phyloP scores from a whole-genome alignment of 2,329 filamentous ascomycete species.

The Fusarium oligoseptatum region DNA sequence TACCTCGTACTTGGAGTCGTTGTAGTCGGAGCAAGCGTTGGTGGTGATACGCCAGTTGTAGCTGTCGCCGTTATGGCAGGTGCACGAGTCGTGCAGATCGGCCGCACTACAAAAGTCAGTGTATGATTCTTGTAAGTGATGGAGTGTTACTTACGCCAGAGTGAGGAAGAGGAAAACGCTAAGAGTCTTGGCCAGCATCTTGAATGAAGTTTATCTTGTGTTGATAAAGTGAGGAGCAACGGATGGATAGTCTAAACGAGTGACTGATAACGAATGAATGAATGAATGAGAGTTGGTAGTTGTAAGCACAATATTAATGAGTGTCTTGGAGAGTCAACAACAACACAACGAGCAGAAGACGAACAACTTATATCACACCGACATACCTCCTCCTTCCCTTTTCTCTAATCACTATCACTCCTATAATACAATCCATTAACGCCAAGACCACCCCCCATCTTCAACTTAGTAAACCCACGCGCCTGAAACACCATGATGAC shows the following conservation, averaged over 20 bases:
- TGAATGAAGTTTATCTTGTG: not conserved
- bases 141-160: conserved; percentile 23
- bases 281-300: conserved; percentile 17
- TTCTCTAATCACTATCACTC: not conserved
- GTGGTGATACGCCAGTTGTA: conserved; percentile 40
- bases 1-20: conserved; percentile 29
- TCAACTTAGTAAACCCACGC: not conserved
- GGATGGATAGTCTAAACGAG: not conserved
- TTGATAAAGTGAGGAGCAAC: not conserved
- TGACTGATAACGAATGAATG: conserved; percentile 7
- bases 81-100: conserved; percentile 34
- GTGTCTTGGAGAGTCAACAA: not conserved
- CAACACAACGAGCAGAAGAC: not conserved
- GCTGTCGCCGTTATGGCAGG: conserved; percentile 38
- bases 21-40: conserved; percentile 34
- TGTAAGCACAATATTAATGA: conserved; percentile 1
- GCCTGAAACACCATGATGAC: conserved; percentile 1
- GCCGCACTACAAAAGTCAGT: conserved; percentile 21
- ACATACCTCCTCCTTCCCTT: not conserved
- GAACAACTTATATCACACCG: not conserved
- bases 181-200: conserved; percentile 34
- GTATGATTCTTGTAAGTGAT: not conserved
- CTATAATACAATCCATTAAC: not conserved
- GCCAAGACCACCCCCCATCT: not conserved
- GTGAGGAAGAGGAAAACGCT: conserved; percentile 25